These are phyloP conservation scores for Trypanosoma lewisi DNA, from an alignment of 208 protist genomes.

Conservation along the genomic window DNA sequence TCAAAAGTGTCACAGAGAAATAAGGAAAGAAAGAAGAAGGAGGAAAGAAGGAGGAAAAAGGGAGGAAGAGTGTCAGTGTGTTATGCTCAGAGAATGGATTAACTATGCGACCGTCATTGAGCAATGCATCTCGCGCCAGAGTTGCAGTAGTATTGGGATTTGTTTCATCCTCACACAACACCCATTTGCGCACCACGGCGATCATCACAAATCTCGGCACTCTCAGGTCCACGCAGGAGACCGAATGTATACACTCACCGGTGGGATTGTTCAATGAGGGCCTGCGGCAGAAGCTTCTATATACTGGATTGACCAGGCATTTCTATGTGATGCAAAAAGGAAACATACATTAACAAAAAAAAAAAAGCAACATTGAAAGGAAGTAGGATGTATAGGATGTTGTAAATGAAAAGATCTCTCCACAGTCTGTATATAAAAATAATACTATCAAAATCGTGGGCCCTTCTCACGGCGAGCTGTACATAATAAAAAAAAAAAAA, in stretches of 20 bases:
- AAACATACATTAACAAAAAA: background rate
- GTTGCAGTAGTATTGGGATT: conserved; percentile 2
- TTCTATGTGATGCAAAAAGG: background rate
- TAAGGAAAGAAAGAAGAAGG: background rate
- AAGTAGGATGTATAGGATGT: no score
- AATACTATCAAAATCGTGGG: background rate
- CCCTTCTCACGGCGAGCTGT: background rate
- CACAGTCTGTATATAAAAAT: no score
- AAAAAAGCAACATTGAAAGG: conserved; percentile 3
- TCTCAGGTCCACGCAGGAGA: conserved; percentile 67
- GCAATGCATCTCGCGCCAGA: conserved; percentile 1
- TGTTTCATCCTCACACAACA: conserved; percentile 6
- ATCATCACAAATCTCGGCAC: conserved; percentile 32
- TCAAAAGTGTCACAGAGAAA: background rate
- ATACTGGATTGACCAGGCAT: no score
- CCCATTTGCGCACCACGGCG: background rate
- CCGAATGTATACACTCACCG: conserved; percentile 48
- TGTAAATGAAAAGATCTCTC: no score
- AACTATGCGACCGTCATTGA: conserved; percentile 12
- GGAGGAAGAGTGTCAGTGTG: background rate
- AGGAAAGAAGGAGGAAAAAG: background rate
- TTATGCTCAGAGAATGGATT: conserved; percentile 27
- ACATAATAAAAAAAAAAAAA: conserved; percentile 7
- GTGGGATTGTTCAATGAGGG: conserved; percentile 66
- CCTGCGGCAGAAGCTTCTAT: conserved; percentile 13